Conservation (phyloP, 106 monocot species). For the Gastrodia elata region DNA sequence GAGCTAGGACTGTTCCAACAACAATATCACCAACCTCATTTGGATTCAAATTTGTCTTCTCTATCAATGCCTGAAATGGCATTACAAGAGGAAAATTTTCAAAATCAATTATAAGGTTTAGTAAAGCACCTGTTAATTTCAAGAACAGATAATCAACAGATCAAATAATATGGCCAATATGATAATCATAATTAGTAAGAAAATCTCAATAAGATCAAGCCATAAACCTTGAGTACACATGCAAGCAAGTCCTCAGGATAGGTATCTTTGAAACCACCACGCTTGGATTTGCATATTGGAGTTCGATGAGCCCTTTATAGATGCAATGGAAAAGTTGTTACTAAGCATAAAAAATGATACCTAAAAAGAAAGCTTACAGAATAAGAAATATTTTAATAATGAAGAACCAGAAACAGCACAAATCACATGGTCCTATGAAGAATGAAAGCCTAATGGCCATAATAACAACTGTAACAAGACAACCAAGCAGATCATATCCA, state of each 20-base stretch:
- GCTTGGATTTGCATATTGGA: slow-evolving; percentile 69
- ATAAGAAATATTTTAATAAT: background rate
- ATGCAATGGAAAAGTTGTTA: background rate
- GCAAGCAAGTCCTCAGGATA: slow-evolving; percentile 65
- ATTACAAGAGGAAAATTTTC: background rate
- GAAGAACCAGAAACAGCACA: background rate
- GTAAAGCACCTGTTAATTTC: background rate
- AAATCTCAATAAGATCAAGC: background rate
- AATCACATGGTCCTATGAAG: background rate
- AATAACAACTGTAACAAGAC: background rate
- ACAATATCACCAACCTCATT: slow-evolving; percentile 70
- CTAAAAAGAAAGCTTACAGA: background rate
- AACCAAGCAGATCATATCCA: background rate
- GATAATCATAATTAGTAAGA: background rate
- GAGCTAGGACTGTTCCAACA: slow-evolving; percentile 56
- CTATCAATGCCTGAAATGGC: slow-evolving; percentile 31
- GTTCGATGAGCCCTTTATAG: slow-evolving; percentile 64
- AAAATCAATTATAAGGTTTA: background rate
- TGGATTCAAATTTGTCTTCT: slow-evolving; percentile 45
- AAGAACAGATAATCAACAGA: background rate
- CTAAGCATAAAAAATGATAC: background rate
- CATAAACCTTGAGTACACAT: slow-evolving; percentile 64
- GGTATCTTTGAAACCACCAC: slow-evolving; percentile 86
- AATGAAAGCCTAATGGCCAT: background rate
- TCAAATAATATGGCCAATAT: background rate